phyloP scores from a whole-genome alignment of 2,329 filamentous ascomycete species.

The Tolypocladium capitatum region DNA sequence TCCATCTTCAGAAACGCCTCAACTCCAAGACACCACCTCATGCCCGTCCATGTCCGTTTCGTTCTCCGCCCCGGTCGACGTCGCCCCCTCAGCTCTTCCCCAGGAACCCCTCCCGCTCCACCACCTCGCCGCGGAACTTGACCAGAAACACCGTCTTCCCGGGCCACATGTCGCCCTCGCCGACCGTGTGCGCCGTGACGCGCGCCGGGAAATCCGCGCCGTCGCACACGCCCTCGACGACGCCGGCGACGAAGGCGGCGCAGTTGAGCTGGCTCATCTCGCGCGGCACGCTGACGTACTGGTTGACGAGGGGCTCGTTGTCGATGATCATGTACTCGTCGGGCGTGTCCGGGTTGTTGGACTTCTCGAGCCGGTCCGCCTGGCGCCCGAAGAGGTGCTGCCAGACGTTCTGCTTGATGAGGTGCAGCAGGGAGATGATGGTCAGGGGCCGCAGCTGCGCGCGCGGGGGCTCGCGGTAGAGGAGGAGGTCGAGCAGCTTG shows the following conservation, averaged over 20 bases:
- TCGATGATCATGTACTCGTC: slow-evolving; percentile 99
- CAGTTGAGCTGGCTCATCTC: slow-evolving; percentile 97
- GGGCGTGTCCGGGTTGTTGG: slow-evolving; percentile 63
- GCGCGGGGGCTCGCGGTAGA: slow-evolving; percentile 65
- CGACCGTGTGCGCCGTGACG: slow-evolving; percentile 76
- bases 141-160: slow-evolving; percentile 92
- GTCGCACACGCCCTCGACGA: slow-evolving; percentile 92
- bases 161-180: slow-evolving; percentile 76
- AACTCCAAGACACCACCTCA: neutral
- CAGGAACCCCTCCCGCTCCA: slow-evolving; percentile 80
- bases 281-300: slow-evolving; percentile 81
- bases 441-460: slow-evolving; percentile 67
- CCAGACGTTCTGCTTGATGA: slow-evolving; percentile 89
- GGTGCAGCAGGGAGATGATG: slow-evolving; percentile 83
- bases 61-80: neutral
- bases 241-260: slow-evolving; percentile 86
- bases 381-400: slow-evolving; percentile 81
- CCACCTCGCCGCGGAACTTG: slow-evolving; percentile 79
- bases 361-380: slow-evolving; percentile 87
- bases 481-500: slow-evolving; percentile 86
- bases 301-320: slow-evolving; percentile 92
- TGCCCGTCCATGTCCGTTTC: neutral
- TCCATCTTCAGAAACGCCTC: neutral
- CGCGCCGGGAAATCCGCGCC: slow-evolving; percentile 79
- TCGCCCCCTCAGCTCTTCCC: slow-evolving; percentile 37